Evolutionary conservation across 2,329 filamentous ascomycete species (phyloP).

Genomic region (Lomentospora prolificans): DNA sequence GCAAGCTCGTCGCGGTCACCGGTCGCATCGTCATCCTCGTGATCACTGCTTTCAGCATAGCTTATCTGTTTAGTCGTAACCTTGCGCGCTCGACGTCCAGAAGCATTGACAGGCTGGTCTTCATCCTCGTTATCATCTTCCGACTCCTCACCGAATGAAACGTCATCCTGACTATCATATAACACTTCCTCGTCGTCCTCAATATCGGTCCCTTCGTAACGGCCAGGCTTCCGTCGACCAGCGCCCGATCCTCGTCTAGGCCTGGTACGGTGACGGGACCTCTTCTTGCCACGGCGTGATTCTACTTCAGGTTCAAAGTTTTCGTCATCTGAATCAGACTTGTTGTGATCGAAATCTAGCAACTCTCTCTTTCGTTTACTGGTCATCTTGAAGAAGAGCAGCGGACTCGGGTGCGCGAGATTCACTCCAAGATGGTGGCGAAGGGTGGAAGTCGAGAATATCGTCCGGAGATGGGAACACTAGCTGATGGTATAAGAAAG

Average conservation of each 20-base stretch:
- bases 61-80: slow-evolving; percentile 33
- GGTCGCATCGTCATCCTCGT: slow-evolving; percentile 23
- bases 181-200: slow-evolving; percentile 47
- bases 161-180: slow-evolving; percentile 35
- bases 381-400: background rate
- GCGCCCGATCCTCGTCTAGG: slow-evolving; percentile 29
- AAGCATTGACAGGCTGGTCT: slow-evolving; percentile 32
- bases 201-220: slow-evolving; percentile 52
- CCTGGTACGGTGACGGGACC: slow-evolving; percentile 19
- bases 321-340: slow-evolving; percentile 56
- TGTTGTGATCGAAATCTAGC: slow-evolving; percentile 54
- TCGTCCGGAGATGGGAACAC: background rate
- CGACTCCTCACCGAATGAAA: slow-evolving; percentile 35
- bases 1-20: slow-evolving; percentile 18
- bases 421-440: background rate
- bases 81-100: slow-evolving; percentile 39
- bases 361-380: slow-evolving; percentile 47
- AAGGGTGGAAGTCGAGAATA: background rate
- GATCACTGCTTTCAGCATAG: slow-evolving; percentile 37
- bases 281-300: slow-evolving; percentile 29
- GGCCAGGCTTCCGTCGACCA: slow-evolving; percentile 26
- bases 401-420: background rate
- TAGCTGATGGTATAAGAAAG: background rate
- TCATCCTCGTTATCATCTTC: slow-evolving; percentile 29
- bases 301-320: slow-evolving; percentile 49